Base-by-base conservation (phyloP, 805 yeast species). In the Myxozyma nipponensis region DNA sequence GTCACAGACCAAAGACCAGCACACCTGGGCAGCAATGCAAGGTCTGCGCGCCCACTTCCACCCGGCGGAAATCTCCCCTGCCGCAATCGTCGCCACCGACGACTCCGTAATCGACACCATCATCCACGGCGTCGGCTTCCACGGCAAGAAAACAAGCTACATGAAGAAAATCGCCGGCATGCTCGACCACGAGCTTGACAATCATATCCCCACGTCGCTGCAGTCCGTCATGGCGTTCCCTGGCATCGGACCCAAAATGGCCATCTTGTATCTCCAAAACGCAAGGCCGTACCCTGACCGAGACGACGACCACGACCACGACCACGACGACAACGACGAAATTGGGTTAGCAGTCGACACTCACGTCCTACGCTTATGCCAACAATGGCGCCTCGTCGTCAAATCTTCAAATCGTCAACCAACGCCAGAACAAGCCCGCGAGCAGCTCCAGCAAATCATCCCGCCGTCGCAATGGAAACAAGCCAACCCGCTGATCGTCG, bases 191-290 rank as follows among this genome's bases (percentile, higher is more conserved):
- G 41, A 22, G 2, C 42, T 52, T 4, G 62, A 74, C 19, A 81
- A 81, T 5, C 96, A 89, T 57, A 75, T 91, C 2, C 98, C 98
- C 0, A 67, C 75, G 51, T 75, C 82, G 1, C 74, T 85, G 6
- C 80, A 76, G 4, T 90, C 83, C 0, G 73, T 90, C 45, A 44
- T 54, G 25, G 73, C 77, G 3, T 69, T 90, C 28, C 96, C 96
- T 0, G 98, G 98, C 0, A 95, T 90, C 2, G 98, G 98, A 0
- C 96, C 96, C 6, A 90, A 90, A 65, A 90, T 90, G 98, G 95
- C 95, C 0, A 84, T 78, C 64, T 68, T 90, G 36, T 74, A 90
- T 1, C 70, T 88, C 51, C 95, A 88, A 61, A 77, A 79, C 37
- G 95, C 93, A 13, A 39, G 46, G 28, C 52, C 50, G 21, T 54